Base-by-base conservation (phyloP, 805 yeast genomes). In the Yarrowia sp. region DNA sequence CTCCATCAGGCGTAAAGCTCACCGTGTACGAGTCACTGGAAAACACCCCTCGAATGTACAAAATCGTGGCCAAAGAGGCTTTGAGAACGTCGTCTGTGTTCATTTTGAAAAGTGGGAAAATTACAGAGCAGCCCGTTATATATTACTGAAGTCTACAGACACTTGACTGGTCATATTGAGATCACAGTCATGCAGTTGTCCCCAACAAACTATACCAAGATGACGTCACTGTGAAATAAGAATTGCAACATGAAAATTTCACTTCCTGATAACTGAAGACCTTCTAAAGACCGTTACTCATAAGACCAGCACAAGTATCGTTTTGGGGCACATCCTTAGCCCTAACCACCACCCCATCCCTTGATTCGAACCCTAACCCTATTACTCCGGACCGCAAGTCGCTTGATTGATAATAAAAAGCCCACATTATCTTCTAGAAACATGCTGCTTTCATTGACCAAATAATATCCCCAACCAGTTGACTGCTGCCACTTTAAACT, bases 31-130 rank as follows among this genome's bases (percentile, higher is more conserved):
- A 36, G 1, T 15, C 22, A 17, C 13, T 22, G 13, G 10, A 36
- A 15, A 55, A 55, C 11, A 55, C 47, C 15, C 61, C 61, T 15
- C 61, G 61, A 17, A 55, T 41, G 47, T 55, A 55, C 13, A 55
- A 38, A 32, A 55, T 55, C 28, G 61, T 55, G 1, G 61, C 61
- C 47, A 55, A 11, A 1, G 61, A 55, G 38, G 38, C 61, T 11
- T 17, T 35, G 4, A 55, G 17, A 2, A 41, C 61, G 1, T 55
- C 61, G 38, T 55, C 38, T 4, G 61, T 2, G 61, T 39, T 41
- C 61, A 53, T 45, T 22, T 15, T 41, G 22, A 22, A 22, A 22
- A 22, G 28, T 22, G 28, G 28, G 28, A 22, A 22, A 22, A 22
- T 22, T 3, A 22, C 28, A 22, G 28, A 22, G 28, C 28, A 22